Evolutionary conservation across 768 basidiomycete genomes (phyloP).

Genomic region (Mycena metata): DNA sequence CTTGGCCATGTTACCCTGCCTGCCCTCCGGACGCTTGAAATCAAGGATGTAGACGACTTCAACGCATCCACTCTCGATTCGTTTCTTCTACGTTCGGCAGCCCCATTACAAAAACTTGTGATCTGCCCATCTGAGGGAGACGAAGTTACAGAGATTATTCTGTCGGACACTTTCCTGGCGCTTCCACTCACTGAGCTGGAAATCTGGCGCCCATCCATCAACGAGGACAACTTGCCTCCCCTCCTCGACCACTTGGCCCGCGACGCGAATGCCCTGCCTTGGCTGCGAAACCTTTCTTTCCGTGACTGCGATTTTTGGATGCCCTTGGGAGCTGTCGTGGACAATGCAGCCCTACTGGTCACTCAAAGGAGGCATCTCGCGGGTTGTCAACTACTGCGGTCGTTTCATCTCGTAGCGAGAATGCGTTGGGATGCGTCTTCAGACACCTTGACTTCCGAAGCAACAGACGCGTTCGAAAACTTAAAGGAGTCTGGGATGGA

Average conservation of each 20-base stretch:
- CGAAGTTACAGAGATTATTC: too few relatives aligned
- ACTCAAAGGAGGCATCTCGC: neutral
- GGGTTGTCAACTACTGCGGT: neutral
- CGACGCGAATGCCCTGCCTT: neutral
- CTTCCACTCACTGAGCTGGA: slow-evolving; percentile 2
- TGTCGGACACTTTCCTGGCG: neutral
- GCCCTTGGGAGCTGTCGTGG: neutral
- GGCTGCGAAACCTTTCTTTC: slow-evolving; percentile 2
- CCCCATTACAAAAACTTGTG: too few relatives aligned
- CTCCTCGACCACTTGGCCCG: neutral
- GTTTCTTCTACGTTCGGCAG: too few relatives aligned
- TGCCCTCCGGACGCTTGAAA: neutral
- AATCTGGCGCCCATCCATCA: neutral
- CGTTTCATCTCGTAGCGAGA: neutral
- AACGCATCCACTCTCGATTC: too few relatives aligned
- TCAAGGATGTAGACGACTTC: neutral
- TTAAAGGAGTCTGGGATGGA: neutral
- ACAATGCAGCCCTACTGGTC: neutral
- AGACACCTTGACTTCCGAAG: too few relatives aligned
- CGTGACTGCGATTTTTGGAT: neutral
- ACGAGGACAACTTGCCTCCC: neutral
- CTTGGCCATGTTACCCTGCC: neutral
- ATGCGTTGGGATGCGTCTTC: too few relatives aligned
- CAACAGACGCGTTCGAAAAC: neutral
- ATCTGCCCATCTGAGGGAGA: too few relatives aligned